These are phyloP conservation scores for Cutaneotrichosporon spelunceum DNA, from an alignment of 1,284 basidiomycete species.

Conservation along the genomic window DNA sequence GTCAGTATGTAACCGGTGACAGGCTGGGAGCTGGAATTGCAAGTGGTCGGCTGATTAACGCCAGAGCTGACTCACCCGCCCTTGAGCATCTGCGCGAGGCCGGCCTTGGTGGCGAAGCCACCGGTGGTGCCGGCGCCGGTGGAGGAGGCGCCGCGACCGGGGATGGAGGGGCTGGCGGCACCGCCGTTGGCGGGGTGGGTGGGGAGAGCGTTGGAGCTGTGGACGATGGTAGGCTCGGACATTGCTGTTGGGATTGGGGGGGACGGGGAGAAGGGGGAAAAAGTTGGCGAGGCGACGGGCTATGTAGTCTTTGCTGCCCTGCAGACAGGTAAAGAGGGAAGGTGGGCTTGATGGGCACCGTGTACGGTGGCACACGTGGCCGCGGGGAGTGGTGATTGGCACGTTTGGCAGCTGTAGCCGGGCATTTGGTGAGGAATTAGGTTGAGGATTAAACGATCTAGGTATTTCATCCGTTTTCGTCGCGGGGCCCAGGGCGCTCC, in stretches of 20 bases:
- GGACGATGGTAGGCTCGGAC: slow-evolving; percentile 27
- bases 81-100: slow-evolving; percentile 92
- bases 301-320: neutral
- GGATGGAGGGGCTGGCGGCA: slow-evolving; percentile 18
- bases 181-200: slow-evolving; percentile 12
- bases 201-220: slow-evolving; percentile 10
- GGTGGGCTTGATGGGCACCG: neutral
- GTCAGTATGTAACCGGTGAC: slow-evolving; percentile 8
- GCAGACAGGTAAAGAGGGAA: neutral
- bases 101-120: slow-evolving; percentile 89
- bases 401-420: too few species aligned
- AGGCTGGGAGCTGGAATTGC: too few species aligned
- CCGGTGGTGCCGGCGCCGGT: slow-evolving; percentile 57
- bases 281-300: neutral
- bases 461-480: neutral
- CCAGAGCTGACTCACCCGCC: slow-evolving; percentile 51
- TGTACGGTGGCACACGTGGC: too few species aligned
- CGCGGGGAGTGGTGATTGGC: too few species aligned
- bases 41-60: too few species aligned
- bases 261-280: neutral
- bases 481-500: neutral
- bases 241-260: slow-evolving; percentile 7
- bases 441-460: too few species aligned
- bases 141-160: slow-evolving; percentile 15
- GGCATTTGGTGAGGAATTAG: neutral